Base-by-base conservation (phyloP, 2,329 filamentous ascomycete species). In the Nothophoma quercina region DNA sequence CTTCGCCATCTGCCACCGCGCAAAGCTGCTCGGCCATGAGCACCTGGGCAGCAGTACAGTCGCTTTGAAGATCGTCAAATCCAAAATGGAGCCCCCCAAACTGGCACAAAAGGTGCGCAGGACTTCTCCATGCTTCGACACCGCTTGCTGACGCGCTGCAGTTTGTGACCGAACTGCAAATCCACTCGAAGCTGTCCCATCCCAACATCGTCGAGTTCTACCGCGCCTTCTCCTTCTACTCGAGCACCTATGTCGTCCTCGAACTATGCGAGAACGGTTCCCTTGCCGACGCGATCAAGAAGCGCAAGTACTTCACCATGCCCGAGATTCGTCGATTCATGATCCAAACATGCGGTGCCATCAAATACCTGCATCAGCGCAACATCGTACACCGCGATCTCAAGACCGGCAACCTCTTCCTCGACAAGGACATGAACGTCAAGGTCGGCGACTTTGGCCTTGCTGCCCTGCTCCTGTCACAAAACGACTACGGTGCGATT, bases 391-490 rank as follows among this genome's bases (percentile, higher is more conserved):
- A 99, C 75, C 87, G 95, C 41, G 95, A 99, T 75, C 77, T 99
- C 64, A 99, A 99, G 77, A 98, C 97, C 81, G 96, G 95, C 40
- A 99, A 99, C 73, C 88, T 99, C 62, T 99, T 99, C 68, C 82
- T 99, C 44, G 95, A 99, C 73, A 85, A 86, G 46, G 83, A 92
- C 62, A 97, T 99, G 93, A 96, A 99, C 69, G 88, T 96, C 65
- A 99, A 99, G 74, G 91, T 99, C 65, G 95, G 95, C 35, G 95
- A 99, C 74, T 99, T 99, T 77, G 95, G 95, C 3, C 82, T 99
- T 48, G 95, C 95, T 23, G 95, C 96, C 22, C 81, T 99, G 64
- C 81, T 98, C 50, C 87, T 98, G 35, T 96, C 93, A 8, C 91
- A 93, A 69, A 92, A 89, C 72, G 95, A 99, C 69, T 90, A 91